Evolutionary conservation across 352 stramenopile genomes (phyloP).

Genomic region (Globisporangium barbulae): DNA sequence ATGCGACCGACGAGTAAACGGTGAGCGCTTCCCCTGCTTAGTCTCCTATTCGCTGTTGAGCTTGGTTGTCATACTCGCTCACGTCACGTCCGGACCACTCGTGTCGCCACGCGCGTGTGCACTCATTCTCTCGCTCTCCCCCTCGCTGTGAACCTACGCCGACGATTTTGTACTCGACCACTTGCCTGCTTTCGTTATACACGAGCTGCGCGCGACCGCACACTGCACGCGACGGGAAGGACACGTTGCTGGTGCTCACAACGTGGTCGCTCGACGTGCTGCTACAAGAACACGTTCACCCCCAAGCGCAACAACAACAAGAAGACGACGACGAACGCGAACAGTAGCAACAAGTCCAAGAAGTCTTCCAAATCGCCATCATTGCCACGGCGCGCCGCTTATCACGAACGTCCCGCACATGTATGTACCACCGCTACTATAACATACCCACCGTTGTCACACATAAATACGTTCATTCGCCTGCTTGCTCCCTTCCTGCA

Average conservation of each 20-base stretch:
- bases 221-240: constrained; percentile 24
- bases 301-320: constrained; percentile 11
- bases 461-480: constrained; percentile 1
- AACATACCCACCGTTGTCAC: too few species aligned
- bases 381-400: constrained; percentile 23
- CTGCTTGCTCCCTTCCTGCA: not conserved
- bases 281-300: constrained; percentile 35
- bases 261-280: constrained; percentile 24
- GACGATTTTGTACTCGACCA: too few species aligned
- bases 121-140: too few species aligned
- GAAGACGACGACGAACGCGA: constrained; percentile 13
- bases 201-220: not conserved
- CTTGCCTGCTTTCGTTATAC: too few species aligned
- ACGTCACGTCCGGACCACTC: not conserved
- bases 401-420: constrained; percentile 27
- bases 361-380: constrained; percentile 10
- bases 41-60: not conserved
- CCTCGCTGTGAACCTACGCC: too few species aligned
- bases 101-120: too few species aligned
- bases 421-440: constrained; percentile 21
- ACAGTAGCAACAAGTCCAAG: constrained; percentile 11
- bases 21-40: not conserved
- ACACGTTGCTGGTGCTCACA: constrained; percentile 36
- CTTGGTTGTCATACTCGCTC: constrained; percentile 11
- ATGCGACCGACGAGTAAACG: constrained; percentile 4